These are phyloP conservation scores for Arabis alpina DNA, from an alignment of 345 rosid species.

Conservation along the genomic window DNA sequence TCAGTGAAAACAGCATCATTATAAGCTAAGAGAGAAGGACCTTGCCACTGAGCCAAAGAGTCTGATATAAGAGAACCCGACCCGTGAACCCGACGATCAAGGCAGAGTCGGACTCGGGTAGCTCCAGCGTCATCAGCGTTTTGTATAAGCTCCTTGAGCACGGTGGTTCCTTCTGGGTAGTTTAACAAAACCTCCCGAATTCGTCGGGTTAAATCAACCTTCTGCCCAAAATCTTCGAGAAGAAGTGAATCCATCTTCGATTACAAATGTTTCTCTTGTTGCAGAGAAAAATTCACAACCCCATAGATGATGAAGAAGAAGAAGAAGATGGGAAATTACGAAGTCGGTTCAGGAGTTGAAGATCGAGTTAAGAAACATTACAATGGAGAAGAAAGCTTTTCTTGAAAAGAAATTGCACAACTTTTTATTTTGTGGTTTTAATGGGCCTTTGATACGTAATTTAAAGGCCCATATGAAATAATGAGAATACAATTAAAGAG, in stretches of 20 bases:
- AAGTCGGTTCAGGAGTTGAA: conserved; percentile 24
- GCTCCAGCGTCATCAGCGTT: conserved; percentile 99
- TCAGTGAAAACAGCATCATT: conserved; percentile 89
- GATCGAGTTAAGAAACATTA: not conserved
- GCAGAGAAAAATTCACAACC: not conserved
- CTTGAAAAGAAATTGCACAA: conserved; percentile 11
- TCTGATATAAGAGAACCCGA: conserved; percentile 63
- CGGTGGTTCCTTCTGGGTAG: conserved; percentile 97
- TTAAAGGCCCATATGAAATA: conserved; percentile 2
- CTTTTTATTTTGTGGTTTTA: not conserved
- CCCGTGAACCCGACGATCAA: conserved; percentile 74
- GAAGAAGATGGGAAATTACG: not conserved
- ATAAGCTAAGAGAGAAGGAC: conserved; percentile 80
- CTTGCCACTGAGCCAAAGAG: conserved; percentile 80
- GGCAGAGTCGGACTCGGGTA: conserved; percentile 76
- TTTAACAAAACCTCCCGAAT: conserved; percentile 92
- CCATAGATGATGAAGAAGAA: conserved; percentile 10
- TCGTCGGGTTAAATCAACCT: conserved; percentile 94
- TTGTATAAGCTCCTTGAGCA: conserved; percentile 89
- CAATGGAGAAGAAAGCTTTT: not conserved
- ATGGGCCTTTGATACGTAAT: conserved; percentile 14
- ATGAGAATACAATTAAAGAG: no score
- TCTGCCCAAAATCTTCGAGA: conserved; percentile 97
- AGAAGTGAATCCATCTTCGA: conserved; percentile 59
- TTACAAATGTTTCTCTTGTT: not conserved